phyloP scores from a whole-genome alignment of 352 stramenopile species.

The Globisporangium radiosum region DNA sequence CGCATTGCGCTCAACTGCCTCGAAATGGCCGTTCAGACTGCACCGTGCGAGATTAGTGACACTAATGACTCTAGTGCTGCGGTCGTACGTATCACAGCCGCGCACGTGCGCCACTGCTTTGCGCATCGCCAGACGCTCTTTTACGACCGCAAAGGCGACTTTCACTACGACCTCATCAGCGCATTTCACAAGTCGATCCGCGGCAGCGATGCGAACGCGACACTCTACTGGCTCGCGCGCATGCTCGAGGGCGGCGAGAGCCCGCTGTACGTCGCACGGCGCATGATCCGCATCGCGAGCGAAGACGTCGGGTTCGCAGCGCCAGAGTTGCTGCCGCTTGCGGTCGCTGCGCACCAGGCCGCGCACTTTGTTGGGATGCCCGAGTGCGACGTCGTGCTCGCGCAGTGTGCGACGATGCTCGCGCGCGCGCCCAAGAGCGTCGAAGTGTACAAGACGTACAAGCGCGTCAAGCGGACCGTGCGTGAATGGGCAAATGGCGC shows the following conservation, averaged over 20 bases:
- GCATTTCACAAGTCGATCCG: constrained; percentile 83
- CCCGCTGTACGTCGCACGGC: constrained; percentile 67
- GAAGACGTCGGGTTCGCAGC: constrained; percentile 81
- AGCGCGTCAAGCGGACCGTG: constrained; percentile 64
- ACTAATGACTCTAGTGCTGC: no score
- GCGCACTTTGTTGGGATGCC: constrained; percentile 80
- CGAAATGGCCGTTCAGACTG: constrained; percentile 68
- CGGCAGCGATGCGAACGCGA: constrained; percentile 72
- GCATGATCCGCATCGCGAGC: constrained; percentile 79
- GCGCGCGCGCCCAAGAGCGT: constrained; percentile 81
- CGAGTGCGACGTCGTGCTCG: constrained; percentile 78
- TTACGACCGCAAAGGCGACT: constrained; percentile 83
- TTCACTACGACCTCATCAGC: constrained; percentile 84
- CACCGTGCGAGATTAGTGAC: constrained; percentile 16
- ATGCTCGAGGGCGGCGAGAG: constrained; percentile 87
- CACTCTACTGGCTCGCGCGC: constrained; percentile 79
- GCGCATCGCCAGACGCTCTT: constrained; percentile 62
- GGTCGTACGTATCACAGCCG: constrained; percentile 33
- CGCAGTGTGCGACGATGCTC: constrained; percentile 72
- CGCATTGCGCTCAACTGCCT: constrained; percentile 78
- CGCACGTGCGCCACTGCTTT: constrained; percentile 69
- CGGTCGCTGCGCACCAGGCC: constrained; percentile 63
- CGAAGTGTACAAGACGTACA: constrained; percentile 81
- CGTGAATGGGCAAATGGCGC: constrained; percentile 41
- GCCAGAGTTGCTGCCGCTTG: constrained; percentile 58